Evolutionary conservation across 129 eudicot species (phyloP), one percentile per base, ranked within the genome.

Genomic region (Logfia minima): DNA sequence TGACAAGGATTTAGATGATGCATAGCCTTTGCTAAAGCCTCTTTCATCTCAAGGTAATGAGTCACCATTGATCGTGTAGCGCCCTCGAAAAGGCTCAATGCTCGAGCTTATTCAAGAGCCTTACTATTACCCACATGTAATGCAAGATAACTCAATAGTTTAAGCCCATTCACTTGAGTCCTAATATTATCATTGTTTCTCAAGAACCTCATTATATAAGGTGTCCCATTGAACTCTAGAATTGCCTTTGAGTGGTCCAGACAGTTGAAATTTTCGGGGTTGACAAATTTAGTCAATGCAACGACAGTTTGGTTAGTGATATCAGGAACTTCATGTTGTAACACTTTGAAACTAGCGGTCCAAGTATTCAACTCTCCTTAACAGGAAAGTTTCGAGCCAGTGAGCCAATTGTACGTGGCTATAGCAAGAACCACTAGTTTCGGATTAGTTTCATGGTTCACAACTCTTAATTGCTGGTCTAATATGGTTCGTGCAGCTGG

Each of bases 311-410:
- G 93, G 58, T 79, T 74, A 9, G 90, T 87, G 17, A 87, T 86
- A 63, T 85, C 81, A 0, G 26, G 24, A 72, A 79, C 81, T 53
- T 63, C 39, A 53, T 83, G 80, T 9, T 83, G 85, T 14, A 92
- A 82, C 62, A 83, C 62, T 87, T 86, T 6, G 81, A 72, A 18
- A 86, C 96, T 77, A 92, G 43, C n/a, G 90, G 85, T 24, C 81
- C 86, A 64, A 92, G 75, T 19, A 92, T 83, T 62, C 92, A 73
- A 43, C 89, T 84, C 79, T 92, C 97, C 75, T 86, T 92, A n/a
- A 90, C 93, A 6, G 96, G 85, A 76, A 92, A 92, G 23, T 88
- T 89, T 39, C 92, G 82, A 0, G 97, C 92, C 77, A 92, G 84
- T 14, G 86, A 92, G 3, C 97, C 97, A 31, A 92, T 87, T 0